Conservation (phyloP, 1,284 basidiomycete genomes). For the Stygiomarasmius scandens region DNA sequence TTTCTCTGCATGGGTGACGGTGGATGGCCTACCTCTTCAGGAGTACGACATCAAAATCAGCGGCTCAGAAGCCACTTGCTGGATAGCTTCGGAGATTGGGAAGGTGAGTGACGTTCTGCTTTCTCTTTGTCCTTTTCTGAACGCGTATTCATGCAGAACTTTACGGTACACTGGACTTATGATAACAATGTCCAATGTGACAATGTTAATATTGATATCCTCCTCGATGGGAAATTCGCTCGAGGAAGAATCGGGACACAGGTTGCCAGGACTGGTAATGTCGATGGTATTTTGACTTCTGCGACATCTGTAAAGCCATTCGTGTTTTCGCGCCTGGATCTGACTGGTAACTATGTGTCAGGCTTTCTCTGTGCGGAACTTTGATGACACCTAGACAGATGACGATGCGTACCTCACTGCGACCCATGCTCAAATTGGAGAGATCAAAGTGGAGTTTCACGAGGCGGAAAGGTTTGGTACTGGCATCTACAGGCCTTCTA, state of each 20-base stretch:
- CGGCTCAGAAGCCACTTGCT: neutral
- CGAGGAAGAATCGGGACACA: neutral
- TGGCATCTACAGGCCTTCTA: neutral
- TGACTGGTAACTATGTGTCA: constrained; percentile 30
- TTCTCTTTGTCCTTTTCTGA: too few relatives aligned
- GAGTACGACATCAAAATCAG: neutral
- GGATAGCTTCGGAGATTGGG: too few relatives aligned
- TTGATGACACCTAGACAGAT: constrained; percentile 25
- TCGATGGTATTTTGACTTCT: constrained; percentile 26
- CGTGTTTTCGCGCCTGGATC: constrained; percentile 30
- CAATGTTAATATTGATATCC: neutral
- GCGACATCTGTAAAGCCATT: constrained; percentile 10
- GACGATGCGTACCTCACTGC: constrained; percentile 30
- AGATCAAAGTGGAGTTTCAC: constrained; percentile 7
- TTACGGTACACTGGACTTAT: too few relatives aligned
- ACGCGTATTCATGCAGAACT: too few relatives aligned
- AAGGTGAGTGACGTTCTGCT: too few relatives aligned
- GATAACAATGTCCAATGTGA: too few relatives aligned
- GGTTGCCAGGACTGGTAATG: constrained; percentile 7
- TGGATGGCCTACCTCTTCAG: neutral
- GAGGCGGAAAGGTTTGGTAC: neutral
- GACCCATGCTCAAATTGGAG: constrained; percentile 22
- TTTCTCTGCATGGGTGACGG: neutral
- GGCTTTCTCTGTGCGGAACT: neutral
- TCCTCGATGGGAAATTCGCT: neutral